These are phyloP conservation scores for Colletotrichum cuscutae DNA, from an alignment of 2,329 filamentous ascomycete genomes.

Conservation along the genomic window DNA sequence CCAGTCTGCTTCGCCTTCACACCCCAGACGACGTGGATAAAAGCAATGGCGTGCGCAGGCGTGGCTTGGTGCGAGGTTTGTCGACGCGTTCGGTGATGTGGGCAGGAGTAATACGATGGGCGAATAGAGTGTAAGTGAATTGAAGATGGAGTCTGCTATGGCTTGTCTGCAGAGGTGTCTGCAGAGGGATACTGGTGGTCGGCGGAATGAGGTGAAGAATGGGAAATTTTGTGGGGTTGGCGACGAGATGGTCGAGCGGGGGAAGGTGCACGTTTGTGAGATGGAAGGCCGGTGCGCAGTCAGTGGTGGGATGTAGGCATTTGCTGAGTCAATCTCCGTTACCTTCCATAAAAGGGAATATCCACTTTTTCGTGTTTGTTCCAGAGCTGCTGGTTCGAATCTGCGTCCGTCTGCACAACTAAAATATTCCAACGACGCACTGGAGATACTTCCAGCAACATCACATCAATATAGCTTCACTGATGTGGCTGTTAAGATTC, in stretches of 20 bases:
- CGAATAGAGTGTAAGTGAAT: constrained; percentile 26
- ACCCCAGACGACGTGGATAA: background rate
- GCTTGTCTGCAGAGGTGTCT: constrained; percentile 11
- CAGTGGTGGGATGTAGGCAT: background rate
- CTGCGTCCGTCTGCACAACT: background rate
- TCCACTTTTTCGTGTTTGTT: background rate
- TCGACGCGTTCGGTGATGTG: background rate
- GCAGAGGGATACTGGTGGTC: constrained; percentile 29
- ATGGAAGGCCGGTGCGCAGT: too few species aligned
- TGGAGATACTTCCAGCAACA: background rate
- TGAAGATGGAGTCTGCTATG: background rate
- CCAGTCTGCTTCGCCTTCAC: background rate
- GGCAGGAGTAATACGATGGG: background rate
- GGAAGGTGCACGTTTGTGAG: constrained; percentile 34
- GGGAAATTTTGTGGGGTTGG: constrained; percentile 38
- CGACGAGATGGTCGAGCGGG: constrained; percentile 46
- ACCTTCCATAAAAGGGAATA: constrained; percentile 4
- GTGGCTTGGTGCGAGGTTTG: background rate
- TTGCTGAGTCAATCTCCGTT: constrained; percentile 11
- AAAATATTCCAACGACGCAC: background rate
- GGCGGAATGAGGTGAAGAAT: constrained; percentile 37
- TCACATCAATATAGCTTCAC: background rate
- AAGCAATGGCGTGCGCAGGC: background rate
- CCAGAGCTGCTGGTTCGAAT: constrained; percentile 16
- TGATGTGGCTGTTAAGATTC: background rate